Evolutionary conservation across 1,284 basidiomycete genomes (phyloP).

Genomic region (Anthracocystis walkeri): DNA sequence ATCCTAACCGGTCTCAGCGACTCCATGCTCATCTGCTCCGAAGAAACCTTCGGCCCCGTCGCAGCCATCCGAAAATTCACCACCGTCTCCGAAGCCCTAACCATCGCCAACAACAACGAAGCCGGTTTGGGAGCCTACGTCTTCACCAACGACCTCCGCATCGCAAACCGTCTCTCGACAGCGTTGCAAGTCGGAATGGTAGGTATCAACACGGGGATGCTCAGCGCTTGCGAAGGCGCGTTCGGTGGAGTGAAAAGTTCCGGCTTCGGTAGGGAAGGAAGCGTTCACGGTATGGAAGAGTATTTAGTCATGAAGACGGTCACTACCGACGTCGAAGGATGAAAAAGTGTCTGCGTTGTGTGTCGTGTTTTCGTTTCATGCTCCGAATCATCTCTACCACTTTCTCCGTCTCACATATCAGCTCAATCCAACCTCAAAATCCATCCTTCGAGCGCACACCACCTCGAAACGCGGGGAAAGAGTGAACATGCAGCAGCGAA

Average conservation of each 20-base stretch:
- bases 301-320: slow-evolving; percentile 43
- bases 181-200: slow-evolving; percentile 55
- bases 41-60: slow-evolving; percentile 65
- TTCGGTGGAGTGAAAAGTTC: slow-evolving; percentile 49
- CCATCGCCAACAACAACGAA: slow-evolving; percentile 47
- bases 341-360: too few relatives aligned
- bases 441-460: too few relatives aligned
- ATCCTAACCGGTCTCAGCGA: slow-evolving; percentile 50
- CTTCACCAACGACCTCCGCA: slow-evolving; percentile 44
- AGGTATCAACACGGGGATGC: slow-evolving; percentile 56
- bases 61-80: slow-evolving; percentile 54
- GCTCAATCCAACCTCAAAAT: too few relatives aligned
- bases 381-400: too few relatives aligned
- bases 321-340: slow-evolving; percentile 29
- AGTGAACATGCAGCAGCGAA: too few relatives aligned
- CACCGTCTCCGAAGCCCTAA: slow-evolving; percentile 52
- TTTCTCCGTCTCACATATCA: too few relatives aligned
- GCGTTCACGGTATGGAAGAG: slow-evolving; percentile 35
- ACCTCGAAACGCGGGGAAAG: too few relatives aligned
- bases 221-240: slow-evolving; percentile 39
- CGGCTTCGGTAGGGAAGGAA: slow-evolving; percentile 45
- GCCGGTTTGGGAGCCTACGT: slow-evolving; percentile 55
- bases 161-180: slow-evolving; percentile 40
- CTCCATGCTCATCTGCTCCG: slow-evolving; percentile 53
- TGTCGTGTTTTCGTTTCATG: too few relatives aligned